phyloP scores from a whole-genome alignment of 2,329 filamentous ascomycete genomes.

The Diaporthe vexans region DNA sequence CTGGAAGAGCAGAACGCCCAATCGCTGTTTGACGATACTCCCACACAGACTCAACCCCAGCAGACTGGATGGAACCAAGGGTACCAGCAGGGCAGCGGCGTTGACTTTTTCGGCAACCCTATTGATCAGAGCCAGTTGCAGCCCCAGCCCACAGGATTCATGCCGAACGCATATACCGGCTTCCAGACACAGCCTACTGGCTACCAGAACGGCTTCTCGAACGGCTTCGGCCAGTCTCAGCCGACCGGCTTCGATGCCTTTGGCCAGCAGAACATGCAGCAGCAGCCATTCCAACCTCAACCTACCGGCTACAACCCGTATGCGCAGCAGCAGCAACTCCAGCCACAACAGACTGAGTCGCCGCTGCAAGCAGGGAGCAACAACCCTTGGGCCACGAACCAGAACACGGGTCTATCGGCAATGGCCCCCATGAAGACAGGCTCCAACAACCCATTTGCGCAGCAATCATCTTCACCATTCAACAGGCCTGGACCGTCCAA shows the following conservation, averaged over 20 bases:
- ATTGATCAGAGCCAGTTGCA: conserved; percentile 84
- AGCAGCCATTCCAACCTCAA: conserved; percentile 62
- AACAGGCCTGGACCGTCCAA: conserved; percentile 71
- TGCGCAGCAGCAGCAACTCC: conserved; percentile 56
- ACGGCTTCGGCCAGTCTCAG: conserved; percentile 76
- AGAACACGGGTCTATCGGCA: conserved; percentile 69
- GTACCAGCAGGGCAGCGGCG: conserved; percentile 95
- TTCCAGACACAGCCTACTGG: conserved; percentile 65
- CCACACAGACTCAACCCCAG: conserved; percentile 77
- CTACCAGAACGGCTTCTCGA: conserved; percentile 74
- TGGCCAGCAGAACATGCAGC: conserved; percentile 61
- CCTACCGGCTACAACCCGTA: conserved; percentile 70
- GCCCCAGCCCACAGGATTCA: conserved; percentile 83
- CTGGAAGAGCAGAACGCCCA: conserved; percentile 88
- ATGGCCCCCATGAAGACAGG: conserved; percentile 89
- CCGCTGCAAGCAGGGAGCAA: conserved; percentile 85
- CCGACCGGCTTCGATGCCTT: conserved; percentile 80
- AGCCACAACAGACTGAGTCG: conserved; percentile 70
- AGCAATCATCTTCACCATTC: conserved; percentile 65
- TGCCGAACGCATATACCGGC: conserved; percentile 69
- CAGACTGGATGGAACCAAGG: conserved; percentile 95
- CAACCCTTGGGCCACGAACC: conserved; percentile 88
- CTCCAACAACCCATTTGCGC: conserved; percentile 97
- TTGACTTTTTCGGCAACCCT: conserved; percentile 98
- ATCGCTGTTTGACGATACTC: conserved; percentile 89